Base-by-base conservation (phyloP, 768 basidiomycete genomes). In the Auricularia sp. region DNA sequence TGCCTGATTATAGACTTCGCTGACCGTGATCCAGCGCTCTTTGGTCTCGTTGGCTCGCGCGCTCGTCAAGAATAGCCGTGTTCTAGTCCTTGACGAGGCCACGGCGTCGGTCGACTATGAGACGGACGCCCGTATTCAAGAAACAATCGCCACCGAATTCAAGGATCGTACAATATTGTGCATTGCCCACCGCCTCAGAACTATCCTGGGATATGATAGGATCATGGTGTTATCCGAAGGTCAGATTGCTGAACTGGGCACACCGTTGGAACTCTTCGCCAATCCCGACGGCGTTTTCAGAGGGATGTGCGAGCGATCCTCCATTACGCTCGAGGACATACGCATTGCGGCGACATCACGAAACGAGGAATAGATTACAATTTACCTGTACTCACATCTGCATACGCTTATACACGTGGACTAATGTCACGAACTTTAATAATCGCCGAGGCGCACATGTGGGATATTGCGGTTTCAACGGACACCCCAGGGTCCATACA, bases 151-250 rank as follows among this genome's bases (percentile, higher is more conserved):
- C 14, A 68, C 62, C 16, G 78, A 80, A 66, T 80, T 86, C 74
- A 72, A 71, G 7, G 75, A 81, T 70, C 80, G 80, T 69, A 85
- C 84, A 0, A 67, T 84, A 23, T 71, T 84, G 33, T 81, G 79
- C 68, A 83, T 84, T 64, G 81, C 80, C 14, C 74, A 60, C 69
- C 79, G 84, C n/a, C 72, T 84, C 34, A 74, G 79, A 62, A 86
- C 84, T 1, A 82, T 84, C 67, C 71, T 80, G 64, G 73, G 74
- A 12, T 89, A 89, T 68, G 88, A 92, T 71, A 76, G 84, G 29
- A 85, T 90, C 58, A 76, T 88, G 47, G 88, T 90, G 7, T 79
- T 90, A 68, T 83, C 86, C 65, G 79, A 80, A 23, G 88, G 89
- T 1, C 75, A 74, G 7, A 83, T 90, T 51, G 78, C 77, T 42